These are phyloP conservation scores for Hordeum marinum DNA, from an alignment of 176 grass and related monocot genomes.

Conservation along the genomic window DNA sequence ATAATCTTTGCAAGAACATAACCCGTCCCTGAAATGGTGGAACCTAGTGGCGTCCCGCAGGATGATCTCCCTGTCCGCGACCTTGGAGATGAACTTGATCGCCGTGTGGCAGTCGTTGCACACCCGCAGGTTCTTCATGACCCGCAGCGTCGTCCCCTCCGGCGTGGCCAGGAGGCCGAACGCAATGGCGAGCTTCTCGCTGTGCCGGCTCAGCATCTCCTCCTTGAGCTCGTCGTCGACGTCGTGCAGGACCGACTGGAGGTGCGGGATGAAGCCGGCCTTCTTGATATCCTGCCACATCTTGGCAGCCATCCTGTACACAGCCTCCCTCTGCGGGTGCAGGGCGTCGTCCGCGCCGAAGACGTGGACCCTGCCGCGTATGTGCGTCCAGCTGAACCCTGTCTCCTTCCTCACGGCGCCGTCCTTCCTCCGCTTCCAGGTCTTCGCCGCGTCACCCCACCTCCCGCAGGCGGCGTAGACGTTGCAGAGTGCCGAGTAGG, in stretches of 20 bases:
- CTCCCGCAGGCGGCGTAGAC: conserved; percentile 90
- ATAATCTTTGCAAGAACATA: conserved; percentile 72
- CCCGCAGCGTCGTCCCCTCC: conserved; percentile 41
- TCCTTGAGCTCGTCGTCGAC: conserved; percentile 71
- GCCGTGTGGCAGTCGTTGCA: conserved; percentile 70
- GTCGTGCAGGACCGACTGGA: conserved; percentile 60
- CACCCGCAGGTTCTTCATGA: conserved; percentile 79
- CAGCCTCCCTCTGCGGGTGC: conserved; percentile 48
- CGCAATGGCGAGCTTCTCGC: conserved; percentile 77
- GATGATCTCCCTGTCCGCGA: conserved; percentile 62
- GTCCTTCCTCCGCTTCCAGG: conserved; percentile 81
- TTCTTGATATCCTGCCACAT: conserved; percentile 71
- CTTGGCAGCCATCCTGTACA: conserved; percentile 46
- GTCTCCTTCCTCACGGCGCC: conserved; percentile 75
- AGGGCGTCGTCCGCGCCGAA: conserved; percentile 63
- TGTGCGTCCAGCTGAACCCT: conserved; percentile 68
- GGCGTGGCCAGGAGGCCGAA: conserved; percentile 67
- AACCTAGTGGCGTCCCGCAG: conserved; percentile 67
- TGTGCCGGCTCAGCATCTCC: conserved; percentile 67
- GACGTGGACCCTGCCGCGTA: conserved; percentile 48
- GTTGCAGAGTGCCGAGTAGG: conserved; percentile 84
- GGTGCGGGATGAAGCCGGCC: conserved; percentile 48
- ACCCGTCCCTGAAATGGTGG: conserved; percentile 71
- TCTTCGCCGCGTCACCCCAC: conserved; percentile 67
- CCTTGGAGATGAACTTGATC: conserved; percentile 66